Evolutionary conservation across 768 basidiomycete genomes (phyloP), one percentile per base, ranked within the genome.

Genomic region (Lactarius pseudohatsudake): DNA sequence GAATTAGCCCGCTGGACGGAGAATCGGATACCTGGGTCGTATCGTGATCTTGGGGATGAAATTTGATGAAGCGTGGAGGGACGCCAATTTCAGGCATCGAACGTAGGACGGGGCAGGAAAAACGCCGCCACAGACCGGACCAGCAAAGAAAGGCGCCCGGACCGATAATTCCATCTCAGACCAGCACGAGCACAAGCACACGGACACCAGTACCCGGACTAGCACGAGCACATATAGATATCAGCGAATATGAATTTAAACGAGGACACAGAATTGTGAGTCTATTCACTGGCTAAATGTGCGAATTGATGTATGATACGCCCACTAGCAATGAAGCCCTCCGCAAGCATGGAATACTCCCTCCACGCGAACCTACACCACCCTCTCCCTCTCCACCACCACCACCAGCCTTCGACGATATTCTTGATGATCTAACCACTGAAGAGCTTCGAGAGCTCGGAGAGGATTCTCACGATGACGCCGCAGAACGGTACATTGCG

Each of bases 191-290:
- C 26, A 26, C 10, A 11, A 11, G 47, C 47, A 50, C n/a, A 13
- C 22, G 13, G 0, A 53, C 8, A 9, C 54, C 4, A 55, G 13
- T 5, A 56, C 38, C 15, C 15, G 5, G 38, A 40, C 54, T 30
- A 55, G 6, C 54, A 32, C 54, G 0, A 22, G 16, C 30, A 34
- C 20, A 34, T 8, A 30, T 16, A 56, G 5, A 34, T n/a, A 50
- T 22, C 53, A 13, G 88, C 90, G 89, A 78, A 88, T 7, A 77
- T 90, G 62, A 93, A 95, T 74, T 84, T 90, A 36, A 82, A 94
- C 81, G 91, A 96, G 80, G 95, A 98, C 76, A 96, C 95, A 2
- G 95, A 98, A 84, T 97, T 98, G 95, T 96, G 76, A 77, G 91
- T 77, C 26, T 32, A 18, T 34, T 10, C 8, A 40, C 26, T 30